Evolutionary conservation across 768 basidiomycete genomes (phyloP).

Genomic region (Lentinula aciculospora): DNA sequence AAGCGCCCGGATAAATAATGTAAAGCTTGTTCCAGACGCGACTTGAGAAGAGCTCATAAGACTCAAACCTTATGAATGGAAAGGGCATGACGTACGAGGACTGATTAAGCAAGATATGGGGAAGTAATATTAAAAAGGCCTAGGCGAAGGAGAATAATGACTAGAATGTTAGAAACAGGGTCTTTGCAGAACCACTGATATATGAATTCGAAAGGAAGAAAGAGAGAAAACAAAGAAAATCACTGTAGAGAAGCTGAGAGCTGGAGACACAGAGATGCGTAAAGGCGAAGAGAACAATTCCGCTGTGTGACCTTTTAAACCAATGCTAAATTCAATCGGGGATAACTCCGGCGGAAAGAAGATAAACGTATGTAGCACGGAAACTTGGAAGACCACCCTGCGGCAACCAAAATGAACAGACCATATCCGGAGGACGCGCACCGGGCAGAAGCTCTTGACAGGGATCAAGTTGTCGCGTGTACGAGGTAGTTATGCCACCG

Average conservation of each 20-base stretch:
- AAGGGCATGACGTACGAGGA: not conserved
- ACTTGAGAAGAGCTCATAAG: not conserved
- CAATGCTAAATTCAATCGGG: slow-evolving; percentile 2
- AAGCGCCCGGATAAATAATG: not conserved
- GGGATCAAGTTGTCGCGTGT: slow-evolving; percentile 2
- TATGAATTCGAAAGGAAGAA: not conserved
- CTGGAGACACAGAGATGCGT: not conserved
- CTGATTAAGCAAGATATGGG: not conserved
- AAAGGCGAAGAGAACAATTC: not conserved
- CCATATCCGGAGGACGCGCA: not conserved
- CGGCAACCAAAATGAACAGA: not conserved
- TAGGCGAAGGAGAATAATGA: not conserved
- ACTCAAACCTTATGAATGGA: not conserved
- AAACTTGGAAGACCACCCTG: not conserved
- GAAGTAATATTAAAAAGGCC: not conserved
- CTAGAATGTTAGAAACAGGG: not conserved
- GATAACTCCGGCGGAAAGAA: slow-evolving; percentile 1
- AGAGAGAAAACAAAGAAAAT: not conserved
- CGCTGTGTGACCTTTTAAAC: not conserved
- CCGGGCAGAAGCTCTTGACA: not conserved
- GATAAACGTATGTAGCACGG: not conserved
- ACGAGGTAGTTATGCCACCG: slow-evolving; percentile 5
- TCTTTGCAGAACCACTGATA: not conserved
- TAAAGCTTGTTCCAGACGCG: not conserved
- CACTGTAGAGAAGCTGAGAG: slow-evolving; percentile 1